These are phyloP conservation scores for Uncinocarpus reesii DNA, from an alignment of 2,329 filamentous ascomycete species.

Conservation along the genomic window DNA sequence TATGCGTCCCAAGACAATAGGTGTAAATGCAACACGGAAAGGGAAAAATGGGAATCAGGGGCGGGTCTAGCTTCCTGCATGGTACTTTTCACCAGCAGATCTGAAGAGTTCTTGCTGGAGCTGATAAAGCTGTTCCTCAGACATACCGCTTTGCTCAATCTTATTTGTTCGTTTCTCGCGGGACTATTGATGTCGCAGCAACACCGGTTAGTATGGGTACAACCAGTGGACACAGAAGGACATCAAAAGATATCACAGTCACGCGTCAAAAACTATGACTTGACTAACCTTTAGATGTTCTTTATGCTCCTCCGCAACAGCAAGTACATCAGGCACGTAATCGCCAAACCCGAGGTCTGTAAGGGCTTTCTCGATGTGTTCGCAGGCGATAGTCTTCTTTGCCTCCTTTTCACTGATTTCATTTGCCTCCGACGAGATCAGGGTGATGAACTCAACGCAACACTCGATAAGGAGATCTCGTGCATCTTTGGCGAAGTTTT, in stretches of 20 bases:
- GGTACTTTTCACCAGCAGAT: slow-evolving; percentile 63
- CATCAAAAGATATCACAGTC: not conserved
- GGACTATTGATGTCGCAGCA: slow-evolving; percentile 46
- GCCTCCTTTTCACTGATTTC: slow-evolving; percentile 98
- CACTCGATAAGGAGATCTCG: slow-evolving; percentile 94
- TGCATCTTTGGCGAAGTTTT: slow-evolving; percentile 89
- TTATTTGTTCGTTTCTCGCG: slow-evolving; percentile 97
- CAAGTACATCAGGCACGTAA: slow-evolving; percentile 78
- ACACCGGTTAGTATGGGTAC: slow-evolving; percentile 17
- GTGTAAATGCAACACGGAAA: not conserved
- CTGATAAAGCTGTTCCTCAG: slow-evolving; percentile 76
- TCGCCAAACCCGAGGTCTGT: slow-evolving; percentile 86
- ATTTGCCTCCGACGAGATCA: slow-evolving; percentile 97
- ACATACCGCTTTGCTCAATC: slow-evolving; percentile 86
- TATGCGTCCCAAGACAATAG: not conserved
- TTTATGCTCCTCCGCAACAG: slow-evolving; percentile 83
- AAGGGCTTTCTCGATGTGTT: slow-evolving; percentile 91
- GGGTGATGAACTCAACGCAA: slow-evolving; percentile 97
- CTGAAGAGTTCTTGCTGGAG: slow-evolving; percentile 90
- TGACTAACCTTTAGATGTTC: slow-evolving; percentile 71
- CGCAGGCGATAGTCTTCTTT: slow-evolving; percentile 97
- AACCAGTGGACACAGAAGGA: slow-evolving; percentile 5
- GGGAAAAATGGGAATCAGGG: not conserved
- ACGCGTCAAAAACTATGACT: not conserved
- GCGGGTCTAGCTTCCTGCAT: slow-evolving; percentile 31